These are phyloP conservation scores for Saccharomycopsis schoenii DNA, from an alignment of 805 yeast genomes.

Conservation along the genomic window DNA sequence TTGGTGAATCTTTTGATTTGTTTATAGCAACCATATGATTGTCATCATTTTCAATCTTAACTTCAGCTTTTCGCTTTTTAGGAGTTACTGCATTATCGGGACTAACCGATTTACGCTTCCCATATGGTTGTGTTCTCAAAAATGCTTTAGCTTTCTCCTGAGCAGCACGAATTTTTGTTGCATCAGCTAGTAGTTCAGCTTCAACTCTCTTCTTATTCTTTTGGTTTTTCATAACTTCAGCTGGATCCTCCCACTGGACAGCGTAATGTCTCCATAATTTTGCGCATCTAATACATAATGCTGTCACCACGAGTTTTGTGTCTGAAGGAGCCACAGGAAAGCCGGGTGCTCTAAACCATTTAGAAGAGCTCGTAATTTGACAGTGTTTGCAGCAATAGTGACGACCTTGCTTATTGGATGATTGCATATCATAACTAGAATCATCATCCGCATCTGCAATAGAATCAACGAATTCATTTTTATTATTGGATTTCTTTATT, in stretches of 20 bases:
- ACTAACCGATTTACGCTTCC: slow-evolving; percentile 4
- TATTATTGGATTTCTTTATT: slow-evolving; percentile 22
- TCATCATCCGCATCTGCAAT: slow-evolving; percentile 55
- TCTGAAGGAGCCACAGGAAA: slow-evolving; percentile 31
- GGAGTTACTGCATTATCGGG: slow-evolving; percentile 1
- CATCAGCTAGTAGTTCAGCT: slow-evolving; percentile 54
- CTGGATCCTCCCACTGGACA: slow-evolving; percentile 74
- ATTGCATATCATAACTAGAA: slow-evolving; percentile 53
- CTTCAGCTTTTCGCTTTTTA: background rate
- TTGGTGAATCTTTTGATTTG: background rate
- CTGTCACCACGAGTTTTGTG: slow-evolving; percentile 34
- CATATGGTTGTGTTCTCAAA: background rate
- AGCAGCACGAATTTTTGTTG: slow-evolving; percentile 42
- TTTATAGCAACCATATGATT: background rate
- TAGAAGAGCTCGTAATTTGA: slow-evolving; percentile 39
- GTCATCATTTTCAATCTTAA: slow-evolving; percentile 1
- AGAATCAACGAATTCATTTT: slow-evolving; percentile 13
- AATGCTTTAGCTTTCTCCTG: slow-evolving; percentile 27
- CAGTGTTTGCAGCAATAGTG: slow-evolving; percentile 66
- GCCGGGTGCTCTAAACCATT: slow-evolving; percentile 71
- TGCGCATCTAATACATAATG: slow-evolving; percentile 81
- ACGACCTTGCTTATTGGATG: slow-evolving; percentile 32
- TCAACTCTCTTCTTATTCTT: slow-evolving; percentile 50
- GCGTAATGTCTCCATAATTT: slow-evolving; percentile 87
- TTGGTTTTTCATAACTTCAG: slow-evolving; percentile 44